Conservation (phyloP, 169 alveolate genomes). For the Plasmodium gallinaceum region DNA sequence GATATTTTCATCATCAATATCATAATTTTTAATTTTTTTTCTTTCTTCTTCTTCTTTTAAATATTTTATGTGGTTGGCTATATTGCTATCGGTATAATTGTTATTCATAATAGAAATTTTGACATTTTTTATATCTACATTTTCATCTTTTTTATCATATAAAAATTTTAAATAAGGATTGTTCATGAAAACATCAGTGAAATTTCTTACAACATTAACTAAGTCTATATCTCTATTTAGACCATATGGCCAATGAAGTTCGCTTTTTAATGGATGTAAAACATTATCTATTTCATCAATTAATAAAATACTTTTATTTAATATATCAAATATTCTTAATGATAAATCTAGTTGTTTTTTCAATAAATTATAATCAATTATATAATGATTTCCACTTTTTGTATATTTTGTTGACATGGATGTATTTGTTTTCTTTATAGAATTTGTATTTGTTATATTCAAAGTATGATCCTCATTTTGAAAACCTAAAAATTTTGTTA, state of each 20-base stretch:
- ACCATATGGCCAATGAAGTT: conserved; percentile 95
- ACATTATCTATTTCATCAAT: conserved; percentile 93
- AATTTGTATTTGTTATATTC: neutral
- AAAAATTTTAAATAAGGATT: conserved; percentile 76
- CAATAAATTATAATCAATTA: conserved; percentile 51
- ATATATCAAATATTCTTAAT: conserved; percentile 84
- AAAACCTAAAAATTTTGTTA: conserved; percentile 83
- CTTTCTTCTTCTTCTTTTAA: conserved; percentile 48
- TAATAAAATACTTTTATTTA: conserved; percentile 86
- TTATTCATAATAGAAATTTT: conserved; percentile 18
- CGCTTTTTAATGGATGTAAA: conserved; percentile 94
- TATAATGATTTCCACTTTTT: neutral
- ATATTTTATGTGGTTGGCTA: conserved; percentile 26
- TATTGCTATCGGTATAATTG: conserved; percentile 2
- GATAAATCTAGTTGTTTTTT: conserved; percentile 83
- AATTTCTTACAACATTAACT: conserved; percentile 61
- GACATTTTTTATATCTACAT: conserved; percentile 64
- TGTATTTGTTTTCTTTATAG: neutral
- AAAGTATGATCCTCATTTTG: conserved; percentile 68
- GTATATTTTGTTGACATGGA: neutral
- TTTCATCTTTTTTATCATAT: conserved; percentile 57
- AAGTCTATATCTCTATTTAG: conserved; percentile 80
- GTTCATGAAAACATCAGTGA: conserved; percentile 75
- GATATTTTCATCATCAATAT: conserved; percentile 5
- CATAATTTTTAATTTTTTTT: neutral